Base-by-base conservation (phyloP, 257 asterid genomes). In the Scutellaria galericulata region DNA sequence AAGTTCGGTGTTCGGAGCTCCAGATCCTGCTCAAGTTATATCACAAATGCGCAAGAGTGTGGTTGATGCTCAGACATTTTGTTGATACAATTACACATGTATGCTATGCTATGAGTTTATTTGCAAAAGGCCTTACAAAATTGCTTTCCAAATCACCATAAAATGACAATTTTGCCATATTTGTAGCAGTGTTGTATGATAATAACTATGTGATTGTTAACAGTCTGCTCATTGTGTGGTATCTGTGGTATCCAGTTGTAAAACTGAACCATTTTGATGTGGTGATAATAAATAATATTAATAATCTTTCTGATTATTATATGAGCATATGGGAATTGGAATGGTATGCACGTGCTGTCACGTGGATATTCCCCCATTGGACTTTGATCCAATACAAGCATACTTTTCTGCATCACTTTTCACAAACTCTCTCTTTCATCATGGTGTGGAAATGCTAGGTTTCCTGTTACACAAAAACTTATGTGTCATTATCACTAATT, bases 1-100 rank as follows among this genome's bases (percentile, higher is more conserved):
- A 70, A 90, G 95, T 78, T 93, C 96, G 0, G 93, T 93, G 31
- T 93, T 93, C 69, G 98, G 96, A 72, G 93, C 97, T 71, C 47
- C 95, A 6, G 86, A 93, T 75, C 96, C 98, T 35, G 90, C 93
- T 71, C 85, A 83, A 24, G 98, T 85, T 65, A 88, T 93, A 83
- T 82, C 95, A 44, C 75, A 83, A 18, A 7, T 88, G 84, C 89
- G 95, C 37, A 77, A 77, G 57, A 81, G 84, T 9, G 90, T 93
- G 44, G 82, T 75, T 65, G 72, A 71, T 62, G 84, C 90, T 62
- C 88, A 79, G 74, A 58, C 61, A 42, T 59, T 31, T 44, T 50
- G 74, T 71, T 62, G 77, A 68, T 61, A 15, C 71, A 2, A 31
- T 31, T 3, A 31, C 37, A 2, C 3, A 0, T 31, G 37, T 31